Evolutionary conservation across 306 rosid species (phyloP).

Genomic region (Styphnolobium japonicum): DNA sequence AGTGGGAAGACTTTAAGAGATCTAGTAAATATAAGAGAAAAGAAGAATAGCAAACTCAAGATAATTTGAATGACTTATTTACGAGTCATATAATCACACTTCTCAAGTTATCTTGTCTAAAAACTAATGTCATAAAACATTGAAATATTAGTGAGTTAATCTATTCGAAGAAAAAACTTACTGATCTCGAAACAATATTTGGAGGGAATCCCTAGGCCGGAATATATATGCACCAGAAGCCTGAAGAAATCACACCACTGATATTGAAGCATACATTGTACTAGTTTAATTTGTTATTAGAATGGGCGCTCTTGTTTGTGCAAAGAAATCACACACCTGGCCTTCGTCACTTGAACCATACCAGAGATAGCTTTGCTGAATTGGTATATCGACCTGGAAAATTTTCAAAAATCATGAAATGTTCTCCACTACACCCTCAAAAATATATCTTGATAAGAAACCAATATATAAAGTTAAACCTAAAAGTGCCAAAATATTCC

Average conservation of each 20-base stretch:
- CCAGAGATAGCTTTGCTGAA: slow-evolving; percentile 86
- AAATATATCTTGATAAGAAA: slow-evolving; percentile 13
- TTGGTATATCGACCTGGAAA: slow-evolving; percentile 73
- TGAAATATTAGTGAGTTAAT: not conserved
- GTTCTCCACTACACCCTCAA: not conserved
- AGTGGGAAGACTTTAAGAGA: not conserved
- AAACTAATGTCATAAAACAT: not conserved
- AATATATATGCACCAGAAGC: slow-evolving; percentile 89
- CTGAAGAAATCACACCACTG: slow-evolving; percentile 32
- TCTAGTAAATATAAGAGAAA: not conserved
- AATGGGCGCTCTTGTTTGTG: not conserved
- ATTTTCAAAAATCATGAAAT: slow-evolving; percentile 17
- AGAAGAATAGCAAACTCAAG: not conserved
- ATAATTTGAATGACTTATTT: not conserved
- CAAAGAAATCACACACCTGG: slow-evolving; percentile 47
- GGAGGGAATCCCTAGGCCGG: slow-evolving; percentile 71
- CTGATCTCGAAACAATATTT: slow-evolving; percentile 69
- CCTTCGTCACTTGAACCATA: slow-evolving; percentile 47
- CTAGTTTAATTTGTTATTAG: not conserved
- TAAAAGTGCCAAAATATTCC: not conserved
- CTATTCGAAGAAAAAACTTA: slow-evolving; percentile 41
- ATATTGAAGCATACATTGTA: slow-evolving; percentile 7
- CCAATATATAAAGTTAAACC: slow-evolving; percentile 8
- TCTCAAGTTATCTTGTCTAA: not conserved
- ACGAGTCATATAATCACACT: not conserved